These are phyloP conservation scores for Seminavis robusta DNA, from an alignment of 108 stramenopile genomes.

Conservation along the genomic window DNA sequence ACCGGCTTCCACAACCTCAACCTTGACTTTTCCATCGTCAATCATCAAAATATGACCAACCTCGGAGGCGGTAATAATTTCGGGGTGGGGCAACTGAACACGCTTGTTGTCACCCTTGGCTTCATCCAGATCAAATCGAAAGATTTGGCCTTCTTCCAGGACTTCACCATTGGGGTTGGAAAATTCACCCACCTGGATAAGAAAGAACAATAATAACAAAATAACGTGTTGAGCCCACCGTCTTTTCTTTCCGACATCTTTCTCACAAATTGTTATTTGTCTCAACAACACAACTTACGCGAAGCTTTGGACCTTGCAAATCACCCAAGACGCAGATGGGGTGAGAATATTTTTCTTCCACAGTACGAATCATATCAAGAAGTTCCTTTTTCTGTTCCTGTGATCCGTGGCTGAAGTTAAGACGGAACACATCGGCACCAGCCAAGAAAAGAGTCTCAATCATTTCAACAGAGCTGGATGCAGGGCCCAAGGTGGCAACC, in stretches of 20 bases:
- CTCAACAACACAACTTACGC: slow-evolving; percentile 33
- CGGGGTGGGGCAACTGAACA: slow-evolving; percentile 91
- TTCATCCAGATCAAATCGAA: slow-evolving; percentile 86
- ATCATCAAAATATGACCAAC: slow-evolving; percentile 88
- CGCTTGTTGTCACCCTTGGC: slow-evolving; percentile 79
- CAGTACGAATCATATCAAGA: slow-evolving; percentile 67
- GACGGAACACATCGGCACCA: slow-evolving; percentile 93
- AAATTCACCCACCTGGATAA: slow-evolving; percentile 70
- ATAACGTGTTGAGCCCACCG: not conserved
- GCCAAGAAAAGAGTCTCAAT: slow-evolving; percentile 92
- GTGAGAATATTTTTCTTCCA: slow-evolving; percentile 92
- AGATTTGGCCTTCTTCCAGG: slow-evolving; percentile 74
- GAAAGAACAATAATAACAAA: not conserved
- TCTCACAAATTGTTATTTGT: not conserved
- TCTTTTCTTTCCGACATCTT: not conserved
- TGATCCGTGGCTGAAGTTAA: slow-evolving; percentile 94
- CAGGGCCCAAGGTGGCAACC: slow-evolving; percentile 91
- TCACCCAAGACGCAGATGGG: slow-evolving; percentile 94
- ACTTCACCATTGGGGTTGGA: slow-evolving; percentile 65
- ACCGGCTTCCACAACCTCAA: slow-evolving; percentile 77
- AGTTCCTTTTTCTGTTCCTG: slow-evolving; percentile 94
- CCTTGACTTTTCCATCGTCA: slow-evolving; percentile 95
- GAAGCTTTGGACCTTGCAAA: slow-evolving; percentile 94
- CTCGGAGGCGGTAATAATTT: slow-evolving; percentile 86
- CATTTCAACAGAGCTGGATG: slow-evolving; percentile 81